Evolutionary conservation across 2,329 filamentous ascomycete genomes (phyloP), one percentile per base, ranked within the genome.

Genomic region (Sarocladiaceae sp.): DNA sequence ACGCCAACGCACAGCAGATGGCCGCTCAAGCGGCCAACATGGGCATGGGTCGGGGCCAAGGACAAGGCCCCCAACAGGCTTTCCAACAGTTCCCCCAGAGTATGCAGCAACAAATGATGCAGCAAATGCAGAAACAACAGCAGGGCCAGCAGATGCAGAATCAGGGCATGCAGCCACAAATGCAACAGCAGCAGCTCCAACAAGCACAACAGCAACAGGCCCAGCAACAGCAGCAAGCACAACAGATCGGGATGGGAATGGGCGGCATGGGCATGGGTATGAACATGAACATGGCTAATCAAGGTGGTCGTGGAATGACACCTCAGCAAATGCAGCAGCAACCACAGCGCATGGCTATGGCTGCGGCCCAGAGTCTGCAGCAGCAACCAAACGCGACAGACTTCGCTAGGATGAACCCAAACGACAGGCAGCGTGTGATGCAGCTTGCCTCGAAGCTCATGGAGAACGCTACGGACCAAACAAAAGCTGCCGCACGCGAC

Each of bases 1-100:
- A 66, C 52, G 69, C 58, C 44, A 70, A 60, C 55, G 68, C 57
- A 10, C 33, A 29, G 9, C 63, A 66, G 34, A 57, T 58, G 13
- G 58, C 61, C 51, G 66, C 56, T 19, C 65, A 60, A 47, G 61
- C 61, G 10, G 65, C 64, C 1, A 64, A 70, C 33, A 64, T 65
- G 64, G 45, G 59, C 61, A 72, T 78, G 64, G 66, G 68, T 31
- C 68, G 76, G 27, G 68, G 67, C 11, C n/a, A n/a, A 69, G 74
- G 60, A 1, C 74, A 73, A 52, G 66, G 64, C 6, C 60, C 64
- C 2, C 77, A 74, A 48, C 75, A 71, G 52, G 70, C 67, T 1
- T 80, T 82, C 47, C 76, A 76, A 48, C 70, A 74, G 39, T 66
- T 80, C 27, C 76, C 78, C 47, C 76, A 78, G 45, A 73, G 69